Evolutionary conservation across 2,329 filamentous ascomycete genomes (phyloP).

Genomic region (Trichoderma sp.): DNA sequence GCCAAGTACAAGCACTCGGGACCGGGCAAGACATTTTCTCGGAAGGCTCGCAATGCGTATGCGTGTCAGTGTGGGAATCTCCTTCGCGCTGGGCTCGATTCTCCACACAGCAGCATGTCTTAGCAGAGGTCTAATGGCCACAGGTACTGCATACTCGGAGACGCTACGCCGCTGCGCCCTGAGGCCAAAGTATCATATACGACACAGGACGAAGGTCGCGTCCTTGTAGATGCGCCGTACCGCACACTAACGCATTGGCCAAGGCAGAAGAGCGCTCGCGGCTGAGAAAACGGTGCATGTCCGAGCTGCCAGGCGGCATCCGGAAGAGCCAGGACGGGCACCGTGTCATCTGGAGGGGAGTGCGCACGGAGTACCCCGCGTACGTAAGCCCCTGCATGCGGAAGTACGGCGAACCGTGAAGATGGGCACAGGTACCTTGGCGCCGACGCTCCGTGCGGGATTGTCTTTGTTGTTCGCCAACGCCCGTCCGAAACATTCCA

Average conservation of each 20-base stretch:
- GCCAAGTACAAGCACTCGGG: neutral
- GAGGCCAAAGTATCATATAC: neutral
- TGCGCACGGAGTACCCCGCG: neutral
- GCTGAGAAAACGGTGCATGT: conserved; percentile 9
- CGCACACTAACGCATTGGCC: neutral
- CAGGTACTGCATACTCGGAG: neutral
- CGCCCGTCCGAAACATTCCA: conserved; percentile 16
- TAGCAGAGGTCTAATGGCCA: conserved; percentile 5
- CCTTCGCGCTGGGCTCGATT: neutral
- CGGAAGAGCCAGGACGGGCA: neutral
- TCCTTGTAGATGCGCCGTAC: conserved; percentile 1
- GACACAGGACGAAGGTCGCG: neutral
- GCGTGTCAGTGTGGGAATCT: conserved; percentile 13
- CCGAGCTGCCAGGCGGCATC: neutral
- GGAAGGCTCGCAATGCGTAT: conserved; percentile 14
- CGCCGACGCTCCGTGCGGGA: neutral
- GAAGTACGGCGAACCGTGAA: neutral
- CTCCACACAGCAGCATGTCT: conserved; percentile 1
- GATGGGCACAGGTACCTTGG: neutral
- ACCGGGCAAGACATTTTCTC: neutral
- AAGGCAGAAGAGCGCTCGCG: neutral
- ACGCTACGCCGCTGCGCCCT: neutral
- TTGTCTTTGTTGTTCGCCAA: neutral
- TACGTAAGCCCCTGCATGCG: neutral
- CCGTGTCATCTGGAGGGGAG: neutral